These are phyloP conservation scores for Calophaca sinica DNA, from an alignment of 306 rosid species.

Conservation along the genomic window DNA sequence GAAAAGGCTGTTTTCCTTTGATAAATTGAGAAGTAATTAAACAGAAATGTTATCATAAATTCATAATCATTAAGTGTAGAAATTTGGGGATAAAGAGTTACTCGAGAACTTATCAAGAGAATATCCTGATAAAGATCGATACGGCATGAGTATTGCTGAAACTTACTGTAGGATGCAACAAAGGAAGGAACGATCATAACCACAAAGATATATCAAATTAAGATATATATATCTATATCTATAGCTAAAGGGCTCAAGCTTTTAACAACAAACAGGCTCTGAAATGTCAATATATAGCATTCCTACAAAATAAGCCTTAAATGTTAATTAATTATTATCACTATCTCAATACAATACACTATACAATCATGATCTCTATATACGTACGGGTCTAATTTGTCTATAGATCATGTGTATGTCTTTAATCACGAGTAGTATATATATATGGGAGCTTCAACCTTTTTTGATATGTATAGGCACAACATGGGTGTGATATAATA, in stretches of 20 bases:
- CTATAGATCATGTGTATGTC: too few species aligned
- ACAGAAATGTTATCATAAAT: too few species aligned
- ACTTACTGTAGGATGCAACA: slow-evolving; percentile 2
- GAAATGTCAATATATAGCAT: neutral
- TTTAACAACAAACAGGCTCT: neutral
- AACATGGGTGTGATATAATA: slow-evolving; percentile 60
- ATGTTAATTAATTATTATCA: neutral
- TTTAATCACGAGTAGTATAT: too few species aligned
- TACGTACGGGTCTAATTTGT: neutral
- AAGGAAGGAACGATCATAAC: neutral
- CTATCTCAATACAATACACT: slow-evolving; percentile 12
- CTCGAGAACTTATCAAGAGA: slow-evolving; percentile 4
- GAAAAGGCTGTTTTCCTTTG: neutral
- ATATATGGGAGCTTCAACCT: slow-evolving; percentile 10
- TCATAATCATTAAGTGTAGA: too few species aligned
- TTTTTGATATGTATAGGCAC: neutral
- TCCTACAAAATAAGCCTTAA: slow-evolving; percentile 29
- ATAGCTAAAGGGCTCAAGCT: neutral
- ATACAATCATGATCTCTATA: slow-evolving; percentile 7
- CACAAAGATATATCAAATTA: neutral
- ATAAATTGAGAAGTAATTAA: neutral
- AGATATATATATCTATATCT: neutral
- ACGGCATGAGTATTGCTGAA: too few species aligned
- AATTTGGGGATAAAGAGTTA: neutral
- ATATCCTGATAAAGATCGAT: neutral